Conservation (phyloP, 192 early-diverging fungal genomes). For the Spizellomyces punctatus region DNA sequence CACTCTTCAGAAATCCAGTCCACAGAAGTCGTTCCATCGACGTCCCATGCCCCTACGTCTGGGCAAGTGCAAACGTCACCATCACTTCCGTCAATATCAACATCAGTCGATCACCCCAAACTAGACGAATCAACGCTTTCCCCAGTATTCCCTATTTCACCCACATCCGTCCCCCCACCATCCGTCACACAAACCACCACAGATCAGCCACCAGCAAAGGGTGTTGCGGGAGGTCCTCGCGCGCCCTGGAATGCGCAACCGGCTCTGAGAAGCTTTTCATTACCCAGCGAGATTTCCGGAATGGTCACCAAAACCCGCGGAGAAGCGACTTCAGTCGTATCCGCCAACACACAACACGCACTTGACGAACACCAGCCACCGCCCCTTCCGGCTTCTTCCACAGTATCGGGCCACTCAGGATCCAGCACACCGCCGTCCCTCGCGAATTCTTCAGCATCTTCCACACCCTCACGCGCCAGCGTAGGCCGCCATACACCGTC, state of each 20-base stretch:
- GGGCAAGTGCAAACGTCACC: conserved; percentile 3
- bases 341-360: background rate
- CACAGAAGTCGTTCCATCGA: too few relatives aligned
- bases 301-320: background rate
- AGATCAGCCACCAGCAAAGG: background rate
- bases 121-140: conserved; percentile 19
- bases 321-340: background rate
- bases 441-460: background rate
- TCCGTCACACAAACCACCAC: background rate
- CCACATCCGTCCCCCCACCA: background rate
- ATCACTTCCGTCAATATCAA: conserved; percentile 2
- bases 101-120: conserved; percentile 5
- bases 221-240: background rate
- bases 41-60: background rate
- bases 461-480: background rate
- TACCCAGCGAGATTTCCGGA: background rate
- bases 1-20: too few relatives aligned
- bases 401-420: background rate
- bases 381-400: conserved; percentile 9
- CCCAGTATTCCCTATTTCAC: conserved; percentile 28
- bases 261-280: conserved; percentile 11
- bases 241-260: background rate
- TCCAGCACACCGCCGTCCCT: too few relatives aligned
- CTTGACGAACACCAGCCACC: background rate
- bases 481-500: conserved; percentile 15